Base-by-base conservation (phyloP, 2,329 filamentous ascomycete genomes). In the Fusarium nelsonii region DNA sequence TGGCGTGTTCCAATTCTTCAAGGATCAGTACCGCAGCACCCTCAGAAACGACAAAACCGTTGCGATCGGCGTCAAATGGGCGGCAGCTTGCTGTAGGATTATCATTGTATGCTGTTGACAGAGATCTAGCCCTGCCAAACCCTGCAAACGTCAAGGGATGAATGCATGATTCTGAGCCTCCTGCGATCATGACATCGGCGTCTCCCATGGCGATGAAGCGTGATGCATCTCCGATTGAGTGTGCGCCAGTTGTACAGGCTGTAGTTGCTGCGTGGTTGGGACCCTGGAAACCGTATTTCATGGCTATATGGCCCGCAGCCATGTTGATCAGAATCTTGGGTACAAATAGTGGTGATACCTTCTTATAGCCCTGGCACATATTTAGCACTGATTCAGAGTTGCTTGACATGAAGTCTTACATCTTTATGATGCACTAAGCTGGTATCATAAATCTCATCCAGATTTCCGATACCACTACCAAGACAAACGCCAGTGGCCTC, bases 121-220 rank as follows among this genome's bases (percentile, higher is more conserved):
- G 83, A 53, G 94, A 97, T 62, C 95, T 88, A 2, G 94, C 93
- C 65, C 94, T 87, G 26, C 93, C 91, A 75, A 99, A 99, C 8
- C 95, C 96, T 8, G 94, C 93, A 71, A 98, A 91, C 3, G 95
- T 92, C 43, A 99, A 85, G 11, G 96, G 96, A 76, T 99, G 95
- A 58, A 99, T 95, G 78, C 96, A 99, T 0, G 95, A 94, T 80
- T 99, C 96, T 10, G 95, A 89, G 30, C 95, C 95, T 41, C 96
- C 96, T n/a, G 96, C 94, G 10, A 99, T 82, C 94, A 99, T 98
- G 56, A 98, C 91, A 78, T 97, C 87, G 45, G 95, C 95, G 77
- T 98, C 95, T 8, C 94, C 94, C 75, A 90, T 90, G n/a, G 91
- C 88, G 65, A 99, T 95, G 77, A 97, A 93, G 18, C 95, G 89